phyloP scores from a whole-genome alignment of 164 flowering plant genomes.

The Tetrastigma voinierianum region DNA sequence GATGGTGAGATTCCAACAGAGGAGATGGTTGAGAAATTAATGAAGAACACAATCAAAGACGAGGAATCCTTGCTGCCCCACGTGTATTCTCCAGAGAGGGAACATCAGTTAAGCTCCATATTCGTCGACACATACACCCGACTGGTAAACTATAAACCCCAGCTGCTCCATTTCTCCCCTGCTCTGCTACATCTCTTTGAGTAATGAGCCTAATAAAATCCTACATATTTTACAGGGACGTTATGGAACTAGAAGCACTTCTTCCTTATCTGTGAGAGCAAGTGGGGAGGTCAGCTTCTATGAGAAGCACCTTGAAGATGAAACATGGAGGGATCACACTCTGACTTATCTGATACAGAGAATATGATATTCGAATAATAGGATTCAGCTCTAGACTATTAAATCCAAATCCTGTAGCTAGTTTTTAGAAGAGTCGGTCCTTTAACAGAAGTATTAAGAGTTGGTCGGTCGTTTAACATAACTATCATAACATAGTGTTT shows the following conservation, averaged over 20 bases:
- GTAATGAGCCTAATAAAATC: neutral
- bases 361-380: too few relatives aligned
- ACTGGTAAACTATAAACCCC: conserved; percentile 22
- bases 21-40: conserved; percentile 41
- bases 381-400: too few relatives aligned
- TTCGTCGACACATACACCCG: conserved; percentile 42
- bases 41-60: conserved; percentile 47
- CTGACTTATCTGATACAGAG: conserved; percentile 27
- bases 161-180: neutral
- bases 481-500: too few relatives aligned
- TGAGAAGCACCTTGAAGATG: conserved; percentile 42
- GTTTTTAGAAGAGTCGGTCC: too few relatives aligned
- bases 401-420: too few relatives aligned
- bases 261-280: conserved; percentile 32
- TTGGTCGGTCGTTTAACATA: too few relatives aligned
- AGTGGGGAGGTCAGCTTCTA: conserved; percentile 41
- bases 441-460: too few relatives aligned
- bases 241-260: conserved; percentile 66
- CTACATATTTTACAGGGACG: conserved; percentile 34
- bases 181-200: neutral
- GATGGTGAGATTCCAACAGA: conserved; percentile 29
- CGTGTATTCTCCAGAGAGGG: conserved; percentile 37
- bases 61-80: conserved; percentile 35
- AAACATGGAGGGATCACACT: conserved; percentile 47
- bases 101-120: conserved; percentile 47